Base-by-base conservation (phyloP, 2,329 filamentous ascomycete species). In the Juglanconis sp. region DNA sequence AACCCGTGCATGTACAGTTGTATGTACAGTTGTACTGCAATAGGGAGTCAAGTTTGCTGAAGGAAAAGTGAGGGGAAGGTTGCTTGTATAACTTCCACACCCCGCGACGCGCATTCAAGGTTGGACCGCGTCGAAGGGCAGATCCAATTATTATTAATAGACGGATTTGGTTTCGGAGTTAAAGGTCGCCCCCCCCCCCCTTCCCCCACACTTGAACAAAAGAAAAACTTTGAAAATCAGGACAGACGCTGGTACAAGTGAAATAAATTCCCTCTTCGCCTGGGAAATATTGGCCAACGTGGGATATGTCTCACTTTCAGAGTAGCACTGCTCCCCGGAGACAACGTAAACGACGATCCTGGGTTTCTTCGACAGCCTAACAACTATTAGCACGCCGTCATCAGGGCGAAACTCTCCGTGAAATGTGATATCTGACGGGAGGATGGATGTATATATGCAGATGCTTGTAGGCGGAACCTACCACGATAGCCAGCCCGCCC, bases 61-160 rank as follows among this genome's bases (percentile, higher is more conserved):
- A 15, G 30, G 11, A 32, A n/a, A 34, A 30, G 7, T 49, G 30
- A 5, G 13, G 4, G 15, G 30, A 1, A 13, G 11, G 32, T 35
- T 47, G 55, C 47, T n/a, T 56, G 51, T 44, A 49, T 50, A 31
- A 38, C 13, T 38, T 10, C 34, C 24, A 6, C 1, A 34, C 17
- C 52, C 52, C 38, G 38, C 36, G 52, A 42, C 51, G 35, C 51
- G 51, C 51, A 42, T 53, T n/a, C n/a, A n/a, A n/a, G n/a, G n/a
- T n/a, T 9, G 51, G 32, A 42, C 51, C 51, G 51, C 51, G 51
- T 44, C 38, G 51, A 53, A 36, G 36, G 51, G 36, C 11, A 31
- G 13, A 36, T n/a, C 34, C 30, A 54, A 42, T 46, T 44, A 2
- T 24, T 24, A 24, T 30, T 44, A 44, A 44, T 44, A 53, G 8